Evolutionary conservation across 1,284 basidiomycete species (phyloP).

Genomic region (Leucoagaricus sp.): DNA sequence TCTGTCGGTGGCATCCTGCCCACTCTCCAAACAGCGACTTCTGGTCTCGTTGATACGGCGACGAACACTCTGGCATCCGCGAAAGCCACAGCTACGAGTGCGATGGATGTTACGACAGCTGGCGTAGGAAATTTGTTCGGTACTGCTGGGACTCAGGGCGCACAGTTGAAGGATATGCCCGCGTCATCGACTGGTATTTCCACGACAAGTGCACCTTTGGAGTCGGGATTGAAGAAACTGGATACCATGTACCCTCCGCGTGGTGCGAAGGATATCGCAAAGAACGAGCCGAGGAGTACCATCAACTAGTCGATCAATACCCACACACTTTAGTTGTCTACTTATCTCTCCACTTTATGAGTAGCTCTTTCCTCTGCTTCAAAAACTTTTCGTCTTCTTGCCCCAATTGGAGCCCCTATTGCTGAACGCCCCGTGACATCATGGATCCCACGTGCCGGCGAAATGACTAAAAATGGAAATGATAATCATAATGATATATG

Average conservation of each 20-base stretch:
- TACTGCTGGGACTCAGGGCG: conserved; percentile 35
- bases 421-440: neutral
- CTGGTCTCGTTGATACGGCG: conserved; percentile 7
- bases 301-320: conserved; percentile 10
- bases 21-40: neutral
- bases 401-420: neutral
- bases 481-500: neutral
- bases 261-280: conserved; percentile 21
- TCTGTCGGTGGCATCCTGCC: neutral
- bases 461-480: neutral
- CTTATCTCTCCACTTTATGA: neutral
- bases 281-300: conserved; percentile 17
- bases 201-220: conserved; percentile 40
- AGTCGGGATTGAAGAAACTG: conserved; percentile 42
- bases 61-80: conserved; percentile 18
- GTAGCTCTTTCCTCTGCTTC: neutral
- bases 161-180: conserved; percentile 11
- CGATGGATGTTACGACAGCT: conserved; percentile 35
- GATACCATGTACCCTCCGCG: conserved; percentile 35
- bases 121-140: conserved; percentile 43
- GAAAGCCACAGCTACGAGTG: conserved; percentile 28
- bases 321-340: too few species aligned
- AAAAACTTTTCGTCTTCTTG: neutral
- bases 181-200: conserved; percentile 34
- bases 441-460: neutral